Percentiles rank a stretch among this genome's conserved stretches.
These are phyloP conservation scores for Geotrichum klebahnii DNA, from an alignment of 1,139 yeast species.

Conservation along the genomic window DNA sequence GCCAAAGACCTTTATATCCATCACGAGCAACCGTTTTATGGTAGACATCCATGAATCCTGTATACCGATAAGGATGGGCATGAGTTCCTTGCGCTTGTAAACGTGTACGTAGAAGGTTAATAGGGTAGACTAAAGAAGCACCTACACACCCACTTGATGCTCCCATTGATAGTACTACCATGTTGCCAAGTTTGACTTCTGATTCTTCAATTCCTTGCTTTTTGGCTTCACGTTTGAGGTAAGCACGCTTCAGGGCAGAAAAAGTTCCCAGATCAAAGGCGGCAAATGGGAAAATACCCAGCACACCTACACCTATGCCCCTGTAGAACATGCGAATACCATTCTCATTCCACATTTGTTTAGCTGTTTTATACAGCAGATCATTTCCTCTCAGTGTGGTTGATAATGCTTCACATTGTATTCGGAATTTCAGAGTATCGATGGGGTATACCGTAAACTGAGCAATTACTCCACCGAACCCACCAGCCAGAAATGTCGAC, in stretches of 20 bases:
- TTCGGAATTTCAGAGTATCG: conserved; percentile 81
- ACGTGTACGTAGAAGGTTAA: conserved; percentile 83
- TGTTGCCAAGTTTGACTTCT: conserved; percentile 71
- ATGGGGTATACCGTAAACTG: conserved; percentile 92
- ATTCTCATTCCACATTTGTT: conserved; percentile 71
- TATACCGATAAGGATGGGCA: conserved; percentile 86
- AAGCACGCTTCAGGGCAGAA: conserved; percentile 74
- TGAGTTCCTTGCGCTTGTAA: conserved; percentile 95
- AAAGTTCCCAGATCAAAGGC: conserved; percentile 94
- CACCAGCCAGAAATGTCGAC: conserved; percentile 89
- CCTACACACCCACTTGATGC: conserved; percentile 94
- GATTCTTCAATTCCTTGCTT: conserved; percentile 42
- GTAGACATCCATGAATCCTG: conserved; percentile 79
- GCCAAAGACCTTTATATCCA: conserved; percentile 83
- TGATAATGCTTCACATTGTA: conserved; percentile 41
- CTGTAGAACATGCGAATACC: conserved; percentile 77
- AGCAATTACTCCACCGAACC: conserved; percentile 89
- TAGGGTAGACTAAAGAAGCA: conserved; percentile 90
- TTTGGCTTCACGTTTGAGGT: conserved; percentile 60
- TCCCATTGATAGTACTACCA: conserved; percentile 80
- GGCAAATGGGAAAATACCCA: conserved; percentile 96
- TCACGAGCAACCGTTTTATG: conserved; percentile 72
- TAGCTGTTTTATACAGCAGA: conserved; percentile 63
- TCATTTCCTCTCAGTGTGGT: conserved; percentile 52
- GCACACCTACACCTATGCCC: conserved; percentile 79